phyloP scores from a whole-genome alignment of 2,329 filamentous ascomycete species.

The Coniosporium tulheliwenetii region DNA sequence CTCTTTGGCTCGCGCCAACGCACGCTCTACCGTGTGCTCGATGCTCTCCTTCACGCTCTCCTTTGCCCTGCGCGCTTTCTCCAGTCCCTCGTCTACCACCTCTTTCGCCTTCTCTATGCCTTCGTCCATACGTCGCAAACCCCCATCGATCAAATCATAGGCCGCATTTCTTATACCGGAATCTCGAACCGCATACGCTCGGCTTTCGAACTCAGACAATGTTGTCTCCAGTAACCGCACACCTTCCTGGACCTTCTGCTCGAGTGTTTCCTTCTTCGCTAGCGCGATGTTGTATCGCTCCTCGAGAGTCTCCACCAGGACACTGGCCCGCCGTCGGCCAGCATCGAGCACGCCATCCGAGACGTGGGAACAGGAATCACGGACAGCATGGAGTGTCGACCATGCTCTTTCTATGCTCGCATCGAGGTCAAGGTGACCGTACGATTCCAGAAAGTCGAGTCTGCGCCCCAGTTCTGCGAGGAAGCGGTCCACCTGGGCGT shows the following conservation, averaged over 20 bases:
- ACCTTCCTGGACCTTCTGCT: slow-evolving; percentile 80
- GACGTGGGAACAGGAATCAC: slow-evolving; percentile 74
- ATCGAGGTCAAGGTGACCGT: slow-evolving; percentile 72
- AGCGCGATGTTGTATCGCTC: slow-evolving; percentile 74
- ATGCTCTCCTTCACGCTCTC: slow-evolving; percentile 43
- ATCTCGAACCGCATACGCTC: slow-evolving; percentile 65
- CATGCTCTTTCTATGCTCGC: slow-evolving; percentile 73
- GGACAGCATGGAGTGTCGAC: slow-evolving; percentile 69
- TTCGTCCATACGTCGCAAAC: slow-evolving; percentile 67
- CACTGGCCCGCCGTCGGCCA: slow-evolving; percentile 65
- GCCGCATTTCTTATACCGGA: slow-evolving; percentile 61
- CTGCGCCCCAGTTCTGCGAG: slow-evolving; percentile 74
- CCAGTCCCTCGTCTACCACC: slow-evolving; percentile 67
- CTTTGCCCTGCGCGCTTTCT: slow-evolving; percentile 67
- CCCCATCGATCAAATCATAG: slow-evolving; percentile 58
- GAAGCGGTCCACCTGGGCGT: slow-evolving; percentile 54
- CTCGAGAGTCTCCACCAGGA: slow-evolving; percentile 89
- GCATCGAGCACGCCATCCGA: slow-evolving; percentile 83
- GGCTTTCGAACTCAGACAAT: slow-evolving; percentile 69
- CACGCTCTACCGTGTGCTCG: slow-evolving; percentile 40
- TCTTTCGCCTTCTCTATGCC: slow-evolving; percentile 58
- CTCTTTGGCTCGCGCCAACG: slow-evolving; percentile 67
- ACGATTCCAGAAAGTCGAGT: slow-evolving; percentile 76
- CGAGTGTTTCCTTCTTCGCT: slow-evolving; percentile 68
- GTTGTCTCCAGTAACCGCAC: slow-evolving; percentile 77